Conservation (phyloP, 805 yeast genomes). For the Candida silvatica region DNA sequence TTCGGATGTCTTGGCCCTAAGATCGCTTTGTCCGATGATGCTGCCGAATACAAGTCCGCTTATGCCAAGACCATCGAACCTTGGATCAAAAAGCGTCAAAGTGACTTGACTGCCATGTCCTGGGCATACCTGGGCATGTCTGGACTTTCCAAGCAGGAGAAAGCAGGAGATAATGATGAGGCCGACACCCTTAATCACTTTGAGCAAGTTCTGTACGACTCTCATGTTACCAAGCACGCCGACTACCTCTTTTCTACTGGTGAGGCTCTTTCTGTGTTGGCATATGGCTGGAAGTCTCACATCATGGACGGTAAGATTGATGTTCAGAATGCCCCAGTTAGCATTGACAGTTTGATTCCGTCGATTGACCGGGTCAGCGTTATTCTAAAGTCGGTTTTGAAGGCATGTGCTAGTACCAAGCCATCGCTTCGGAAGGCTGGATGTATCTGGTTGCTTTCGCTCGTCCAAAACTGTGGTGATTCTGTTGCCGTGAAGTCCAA, state of each 20-base stretch:
- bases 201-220: slow-evolving; percentile 42
- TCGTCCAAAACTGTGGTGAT: slow-evolving; percentile 66
- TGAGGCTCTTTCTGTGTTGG: slow-evolving; percentile 67
- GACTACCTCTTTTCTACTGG: slow-evolving; percentile 76
- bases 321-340: slow-evolving; percentile 29
- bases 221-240: slow-evolving; percentile 60
- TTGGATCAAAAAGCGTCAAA: slow-evolving; percentile 38
- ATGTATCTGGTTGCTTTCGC: slow-evolving; percentile 78
- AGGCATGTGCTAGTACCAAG: slow-evolving; percentile 51
- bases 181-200: slow-evolving; percentile 17
- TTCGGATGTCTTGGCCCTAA: slow-evolving; percentile 38
- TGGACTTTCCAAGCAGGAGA: slow-evolving; percentile 3
- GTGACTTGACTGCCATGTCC: slow-evolving; percentile 51
- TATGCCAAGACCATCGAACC: slow-evolving; percentile 26
- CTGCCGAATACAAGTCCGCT: slow-evolving; percentile 13
- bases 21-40: slow-evolving; percentile 9
- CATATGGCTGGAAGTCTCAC: slow-evolving; percentile 69
- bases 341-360: slow-evolving; percentile 7
- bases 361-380: slow-evolving; percentile 8
- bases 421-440: slow-evolving; percentile 70
- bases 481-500: slow-evolving; percentile 28
- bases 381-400: slow-evolving; percentile 42
- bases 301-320: slow-evolving; percentile 46
- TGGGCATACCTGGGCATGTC: slow-evolving; percentile 47
- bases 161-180: slow-evolving; percentile 11